Conservation (phyloP, 1,284 basidiomycete genomes). For the Moesziomyces globuligerus region DNA sequence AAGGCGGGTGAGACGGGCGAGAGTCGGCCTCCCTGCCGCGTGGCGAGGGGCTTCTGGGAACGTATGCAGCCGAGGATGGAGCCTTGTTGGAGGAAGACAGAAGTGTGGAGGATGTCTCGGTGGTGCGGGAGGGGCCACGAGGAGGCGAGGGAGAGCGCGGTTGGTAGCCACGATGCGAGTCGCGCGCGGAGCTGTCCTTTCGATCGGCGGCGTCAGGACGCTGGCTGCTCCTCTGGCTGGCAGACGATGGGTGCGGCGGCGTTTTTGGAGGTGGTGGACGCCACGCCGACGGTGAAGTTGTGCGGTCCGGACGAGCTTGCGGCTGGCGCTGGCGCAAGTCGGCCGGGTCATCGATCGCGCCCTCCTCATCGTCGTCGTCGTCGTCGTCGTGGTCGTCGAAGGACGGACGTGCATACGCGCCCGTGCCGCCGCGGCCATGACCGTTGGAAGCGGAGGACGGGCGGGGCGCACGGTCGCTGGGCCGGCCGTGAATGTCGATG, state of each 20-base stretch:
- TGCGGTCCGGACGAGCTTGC: background rate
- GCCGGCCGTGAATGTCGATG: too few relatives aligned
- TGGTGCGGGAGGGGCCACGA: background rate
- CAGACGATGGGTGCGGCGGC: background rate
- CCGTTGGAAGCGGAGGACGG: background rate
- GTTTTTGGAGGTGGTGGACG: background rate
- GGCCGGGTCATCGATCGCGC: constrained; percentile 28
- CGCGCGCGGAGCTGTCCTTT: background rate
- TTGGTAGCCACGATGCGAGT: background rate
- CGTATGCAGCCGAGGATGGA: background rate
- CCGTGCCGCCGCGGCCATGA: too few relatives aligned
- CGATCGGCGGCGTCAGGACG: background rate
- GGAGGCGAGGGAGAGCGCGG: background rate
- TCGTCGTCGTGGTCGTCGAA: background rate
- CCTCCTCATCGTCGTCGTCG: constrained; percentile 46
- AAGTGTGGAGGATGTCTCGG: background rate
- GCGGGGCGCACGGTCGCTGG: too few relatives aligned
- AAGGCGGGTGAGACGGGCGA: too few relatives aligned
- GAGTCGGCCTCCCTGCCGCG: background rate
- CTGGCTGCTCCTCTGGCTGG: background rate
- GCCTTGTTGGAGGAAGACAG: background rate
- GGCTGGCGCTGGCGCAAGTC: background rate
- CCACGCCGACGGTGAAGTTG: background rate
- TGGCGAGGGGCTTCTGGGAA: background rate
- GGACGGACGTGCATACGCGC: background rate